Evolutionary conservation across 495 filamentous ascomycete genomes (phyloP).

Genomic region (Pseudevernia furfuracea): DNA sequence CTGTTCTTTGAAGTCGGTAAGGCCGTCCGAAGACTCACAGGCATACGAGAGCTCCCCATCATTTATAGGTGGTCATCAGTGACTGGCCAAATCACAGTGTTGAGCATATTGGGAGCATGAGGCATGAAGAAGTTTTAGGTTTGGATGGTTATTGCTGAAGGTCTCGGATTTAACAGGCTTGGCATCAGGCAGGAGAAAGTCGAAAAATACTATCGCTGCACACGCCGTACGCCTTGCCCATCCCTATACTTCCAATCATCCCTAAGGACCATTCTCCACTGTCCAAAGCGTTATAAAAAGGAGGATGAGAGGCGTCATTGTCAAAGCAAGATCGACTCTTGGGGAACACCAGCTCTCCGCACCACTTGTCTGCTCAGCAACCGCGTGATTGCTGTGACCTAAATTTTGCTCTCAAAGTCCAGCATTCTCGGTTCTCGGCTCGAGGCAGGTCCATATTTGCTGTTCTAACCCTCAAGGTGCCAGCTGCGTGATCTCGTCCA

Average conservation of each 20-base stretch:
- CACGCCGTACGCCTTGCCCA: not conserved
- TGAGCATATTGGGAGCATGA: not conserved
- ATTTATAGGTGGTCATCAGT: not conserved
- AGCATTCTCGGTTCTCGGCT: not conserved
- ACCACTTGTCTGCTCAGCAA: not conserved
- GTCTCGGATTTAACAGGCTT: conserved; percentile 1
- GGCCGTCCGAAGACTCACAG: conserved; percentile 22
- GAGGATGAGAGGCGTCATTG: not conserved
- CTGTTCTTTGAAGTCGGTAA: conserved; percentile 13
- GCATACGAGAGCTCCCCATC: conserved; percentile 24
- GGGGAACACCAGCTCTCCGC: not conserved
- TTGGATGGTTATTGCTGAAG: not conserved
- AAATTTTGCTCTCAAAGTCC: not conserved
- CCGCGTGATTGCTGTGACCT: not conserved
- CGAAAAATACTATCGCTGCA: not conserved
- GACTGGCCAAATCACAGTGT: no score
- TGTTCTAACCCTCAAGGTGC: not conserved
- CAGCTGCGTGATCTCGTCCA: not conserved
- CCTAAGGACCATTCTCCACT: not conserved
- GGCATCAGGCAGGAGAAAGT: not conserved
- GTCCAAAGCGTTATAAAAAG: not conserved
- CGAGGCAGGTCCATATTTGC: not conserved
- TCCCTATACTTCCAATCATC: not conserved
- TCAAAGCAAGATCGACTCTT: not conserved
- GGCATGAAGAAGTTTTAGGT: not conserved